These are phyloP conservation scores for Beauveria rudraprayagi DNA, from an alignment of 2,329 filamentous ascomycete genomes.

Conservation along the genomic window DNA sequence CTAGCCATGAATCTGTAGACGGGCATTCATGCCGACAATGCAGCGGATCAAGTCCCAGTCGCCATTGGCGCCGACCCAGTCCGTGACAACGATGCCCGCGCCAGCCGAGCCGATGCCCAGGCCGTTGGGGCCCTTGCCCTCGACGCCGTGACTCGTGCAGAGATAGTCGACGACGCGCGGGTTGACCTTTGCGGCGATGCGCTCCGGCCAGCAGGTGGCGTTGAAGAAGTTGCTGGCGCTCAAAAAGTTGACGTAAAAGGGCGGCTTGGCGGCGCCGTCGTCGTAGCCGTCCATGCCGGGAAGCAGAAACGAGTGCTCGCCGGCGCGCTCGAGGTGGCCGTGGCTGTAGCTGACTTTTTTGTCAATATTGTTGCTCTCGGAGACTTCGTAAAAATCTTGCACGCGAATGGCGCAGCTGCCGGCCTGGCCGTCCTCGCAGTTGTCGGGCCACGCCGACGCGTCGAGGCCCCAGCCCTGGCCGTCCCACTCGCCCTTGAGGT, in stretches of 20 bases:
- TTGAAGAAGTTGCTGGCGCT: constrained; percentile 94
- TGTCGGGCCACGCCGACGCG: constrained; percentile 72
- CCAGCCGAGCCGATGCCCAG: constrained; percentile 59
- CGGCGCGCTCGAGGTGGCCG: constrained; percentile 69
- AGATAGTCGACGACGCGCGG: constrained; percentile 60
- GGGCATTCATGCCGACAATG: constrained; percentile 86
- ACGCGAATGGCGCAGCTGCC: constrained; percentile 66
- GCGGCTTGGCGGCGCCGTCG: constrained; percentile 28
- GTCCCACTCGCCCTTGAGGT: constrained; percentile 37
- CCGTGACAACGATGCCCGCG: constrained; percentile 83
- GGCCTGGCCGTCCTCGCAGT: constrained; percentile 66
- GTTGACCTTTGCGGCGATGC: constrained; percentile 81
- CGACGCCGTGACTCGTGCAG: constrained; percentile 47
- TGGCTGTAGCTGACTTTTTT: constrained; percentile 70
- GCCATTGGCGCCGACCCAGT: constrained; percentile 80
- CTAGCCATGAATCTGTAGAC: constrained; percentile 41
- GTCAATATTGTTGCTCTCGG: constrained; percentile 64
- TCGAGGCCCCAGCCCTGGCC: constrained; percentile 51
- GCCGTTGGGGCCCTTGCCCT: constrained; percentile 40
- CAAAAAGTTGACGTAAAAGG: constrained; percentile 85
- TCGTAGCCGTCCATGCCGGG: constrained; percentile 26
- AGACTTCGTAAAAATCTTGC: constrained; percentile 91
- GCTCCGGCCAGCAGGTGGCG: constrained; percentile 84
- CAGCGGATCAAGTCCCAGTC: constrained; percentile 88
- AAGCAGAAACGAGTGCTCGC: constrained; percentile 39